Evolutionary conservation across 2,329 filamentous ascomycete genomes (phyloP).

Genomic region (Sporothrix inflata): DNA sequence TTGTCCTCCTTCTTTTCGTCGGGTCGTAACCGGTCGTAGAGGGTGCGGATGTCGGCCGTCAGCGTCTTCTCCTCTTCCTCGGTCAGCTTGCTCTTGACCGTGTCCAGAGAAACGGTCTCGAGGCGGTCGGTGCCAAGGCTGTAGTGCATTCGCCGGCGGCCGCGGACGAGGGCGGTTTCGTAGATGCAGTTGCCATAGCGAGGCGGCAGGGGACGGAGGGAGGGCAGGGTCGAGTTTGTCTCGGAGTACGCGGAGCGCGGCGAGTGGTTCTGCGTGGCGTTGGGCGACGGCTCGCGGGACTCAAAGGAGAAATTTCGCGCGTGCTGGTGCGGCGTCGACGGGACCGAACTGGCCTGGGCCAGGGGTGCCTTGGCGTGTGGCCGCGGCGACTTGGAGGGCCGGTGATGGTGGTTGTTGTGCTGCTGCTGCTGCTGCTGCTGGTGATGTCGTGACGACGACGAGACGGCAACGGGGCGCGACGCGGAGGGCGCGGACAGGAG

Average conservation of each 20-base stretch:
- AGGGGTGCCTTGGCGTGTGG: slow-evolving; percentile 38
- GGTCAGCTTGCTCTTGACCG: slow-evolving; percentile 70
- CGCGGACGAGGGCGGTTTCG: slow-evolving; percentile 82
- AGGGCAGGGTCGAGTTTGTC: slow-evolving; percentile 73
- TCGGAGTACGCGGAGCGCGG: slow-evolving; percentile 90
- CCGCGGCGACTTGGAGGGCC: slow-evolving; percentile 36
- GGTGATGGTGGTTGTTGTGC: slow-evolving; percentile 30
- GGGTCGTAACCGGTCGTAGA: slow-evolving; percentile 85
- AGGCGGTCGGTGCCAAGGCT: slow-evolving; percentile 80
- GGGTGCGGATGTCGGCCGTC: slow-evolving; percentile 78
- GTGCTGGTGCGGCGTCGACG: slow-evolving; percentile 89
- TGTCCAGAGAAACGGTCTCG: slow-evolving; percentile 70
- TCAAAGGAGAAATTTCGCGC: slow-evolving; percentile 79
- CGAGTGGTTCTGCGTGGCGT: slow-evolving; percentile 75
- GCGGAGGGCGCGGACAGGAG: slow-evolving; percentile 20
- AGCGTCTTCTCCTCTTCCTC: slow-evolving; percentile 75
- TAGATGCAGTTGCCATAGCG: slow-evolving; percentile 73
- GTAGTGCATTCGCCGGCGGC: slow-evolving; percentile 88
- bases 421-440: slow-evolving; percentile 29
- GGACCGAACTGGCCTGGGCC: slow-evolving; percentile 81
- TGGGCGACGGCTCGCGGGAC: slow-evolving; percentile 79
- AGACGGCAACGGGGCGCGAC: slow-evolving; percentile 1
- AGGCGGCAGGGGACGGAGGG: slow-evolving; percentile 66
- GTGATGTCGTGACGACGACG: slow-evolving; percentile 34
- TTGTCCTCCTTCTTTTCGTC: slow-evolving; percentile 77